These are phyloP conservation scores for Stylosanthes scabra DNA, from an alignment of 331 rosid genomes.

Conservation along the genomic window DNA sequence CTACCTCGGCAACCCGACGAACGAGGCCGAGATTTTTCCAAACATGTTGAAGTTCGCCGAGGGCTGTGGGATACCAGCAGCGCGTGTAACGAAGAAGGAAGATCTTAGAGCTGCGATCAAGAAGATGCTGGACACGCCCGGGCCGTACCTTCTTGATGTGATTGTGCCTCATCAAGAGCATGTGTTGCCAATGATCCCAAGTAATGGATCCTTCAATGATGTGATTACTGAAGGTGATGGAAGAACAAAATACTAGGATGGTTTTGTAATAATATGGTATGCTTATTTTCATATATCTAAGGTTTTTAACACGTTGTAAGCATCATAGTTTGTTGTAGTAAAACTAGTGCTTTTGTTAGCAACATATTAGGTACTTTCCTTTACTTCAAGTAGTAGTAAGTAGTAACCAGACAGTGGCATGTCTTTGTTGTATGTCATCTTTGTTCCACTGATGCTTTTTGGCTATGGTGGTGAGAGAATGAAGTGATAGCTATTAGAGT, in stretches of 20 bases:
- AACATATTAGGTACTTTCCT: background rate
- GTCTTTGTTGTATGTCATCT: conserved; percentile 2
- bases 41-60: conserved; percentile 83
- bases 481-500: conserved; percentile 9
- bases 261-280: background rate
- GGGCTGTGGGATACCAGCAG: conserved; percentile 75
- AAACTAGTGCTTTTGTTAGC: background rate
- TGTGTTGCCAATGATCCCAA: conserved; percentile 89
- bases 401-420: background rate
- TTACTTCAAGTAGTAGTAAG: background rate
- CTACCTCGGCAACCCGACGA: conserved; percentile 70
- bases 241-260: conserved; percentile 50
- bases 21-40: conserved; percentile 65
- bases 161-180: conserved; percentile 92
- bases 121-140: conserved; percentile 82
- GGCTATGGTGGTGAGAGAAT: conserved; percentile 3
- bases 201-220: conserved; percentile 86
- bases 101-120: conserved; percentile 69
- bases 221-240: conserved; percentile 87
- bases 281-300: background rate
- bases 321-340: conserved; percentile 12
- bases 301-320: background rate
- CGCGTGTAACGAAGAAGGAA: conserved; percentile 62
- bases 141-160: conserved; percentile 84
- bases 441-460: background rate